Percentiles rank a stretch among this genome's conserved stretches.
phyloP scores from a whole-genome alignment of 257 asterid species.

The Solanum chaucha region DNA sequence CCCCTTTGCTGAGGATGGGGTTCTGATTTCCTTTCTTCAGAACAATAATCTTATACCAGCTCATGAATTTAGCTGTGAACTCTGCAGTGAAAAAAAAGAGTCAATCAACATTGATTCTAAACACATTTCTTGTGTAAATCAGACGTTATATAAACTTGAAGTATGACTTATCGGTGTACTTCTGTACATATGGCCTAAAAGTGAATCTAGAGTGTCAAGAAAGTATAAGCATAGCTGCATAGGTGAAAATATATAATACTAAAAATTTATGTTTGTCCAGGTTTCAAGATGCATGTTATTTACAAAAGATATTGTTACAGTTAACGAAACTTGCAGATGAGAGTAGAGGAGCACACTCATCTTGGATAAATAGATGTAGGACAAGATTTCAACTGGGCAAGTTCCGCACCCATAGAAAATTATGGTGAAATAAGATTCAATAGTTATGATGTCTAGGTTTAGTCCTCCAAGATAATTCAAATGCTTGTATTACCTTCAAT shows the following conservation, averaged over 20 bases:
- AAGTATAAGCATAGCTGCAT: neutral
- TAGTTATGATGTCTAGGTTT: neutral
- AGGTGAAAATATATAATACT: neutral
- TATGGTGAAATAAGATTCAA: neutral
- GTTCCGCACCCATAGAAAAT: neutral
- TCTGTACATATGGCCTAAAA: neutral
- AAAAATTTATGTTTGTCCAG: neutral
- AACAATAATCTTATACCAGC: conserved; percentile 26
- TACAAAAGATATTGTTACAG: neutral
- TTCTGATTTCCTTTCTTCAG: conserved; percentile 11
- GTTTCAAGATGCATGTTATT: neutral
- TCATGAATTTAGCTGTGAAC: conserved; percentile 46
- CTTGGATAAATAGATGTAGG: neutral
- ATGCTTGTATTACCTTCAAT: conserved; percentile 55
- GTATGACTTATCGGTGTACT: neutral
- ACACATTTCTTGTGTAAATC: neutral
- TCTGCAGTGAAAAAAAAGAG: conserved; percentile 27
- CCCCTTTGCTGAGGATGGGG: neutral
- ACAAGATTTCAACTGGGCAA: neutral
- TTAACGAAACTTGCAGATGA: neutral
- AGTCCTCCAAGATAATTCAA: neutral
- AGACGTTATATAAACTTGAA: neutral
- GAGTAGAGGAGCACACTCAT: neutral
- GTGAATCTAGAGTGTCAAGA: neutral
- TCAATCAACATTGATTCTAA: neutral